These are phyloP conservation scores for Rhizopus stolonifer DNA, from an alignment of 371 early-diverging fungal species.

Conservation along the genomic window DNA sequence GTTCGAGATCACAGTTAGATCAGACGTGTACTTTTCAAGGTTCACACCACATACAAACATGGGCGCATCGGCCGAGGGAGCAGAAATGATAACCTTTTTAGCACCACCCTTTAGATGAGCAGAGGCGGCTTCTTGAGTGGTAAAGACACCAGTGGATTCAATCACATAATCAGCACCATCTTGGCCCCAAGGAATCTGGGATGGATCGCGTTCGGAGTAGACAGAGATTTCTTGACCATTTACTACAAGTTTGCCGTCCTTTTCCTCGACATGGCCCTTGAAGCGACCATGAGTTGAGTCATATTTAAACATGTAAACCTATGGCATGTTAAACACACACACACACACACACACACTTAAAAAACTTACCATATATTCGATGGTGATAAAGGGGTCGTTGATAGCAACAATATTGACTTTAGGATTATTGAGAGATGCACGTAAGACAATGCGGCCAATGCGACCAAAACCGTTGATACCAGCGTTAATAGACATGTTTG, in stretches of 20 bases:
- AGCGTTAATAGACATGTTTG: conserved; percentile 52
- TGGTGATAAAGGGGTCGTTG: conserved; percentile 98
- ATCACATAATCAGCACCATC: conserved; percentile 93
- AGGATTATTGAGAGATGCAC: conserved; percentile 77
- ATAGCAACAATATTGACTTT: conserved; percentile 89
- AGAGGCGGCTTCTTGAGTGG: conserved; percentile 83
- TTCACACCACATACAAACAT: conserved; percentile 96
- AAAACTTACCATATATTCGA: conserved; percentile 81
- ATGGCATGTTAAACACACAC: conserved; percentile 29
- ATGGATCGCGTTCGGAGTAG: conserved; percentile 73
- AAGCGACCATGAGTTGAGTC: conserved; percentile 97
- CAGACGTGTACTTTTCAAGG: conserved; percentile 84
- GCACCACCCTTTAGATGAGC: conserved; percentile 93
- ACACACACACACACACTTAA: too few species aligned
- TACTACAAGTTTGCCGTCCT: conserved; percentile 84
- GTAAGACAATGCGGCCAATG: conserved; percentile 98
- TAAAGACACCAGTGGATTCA: conserved; percentile 99
- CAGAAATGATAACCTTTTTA: conserved; percentile 98
- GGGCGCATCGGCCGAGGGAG: conserved; percentile 91
- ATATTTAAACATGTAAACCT: conserved; percentile 93
- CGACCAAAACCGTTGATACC: conserved; percentile 98
- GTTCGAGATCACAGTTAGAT: conserved; percentile 91
- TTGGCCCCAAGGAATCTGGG: conserved; percentile 90
- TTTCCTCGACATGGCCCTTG: conserved; percentile 72
- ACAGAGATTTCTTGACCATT: conserved; percentile 82